These are phyloP conservation scores for Saccharomycopsis sp. DNA, from an alignment of 805 yeast genomes.

Conservation along the genomic window DNA sequence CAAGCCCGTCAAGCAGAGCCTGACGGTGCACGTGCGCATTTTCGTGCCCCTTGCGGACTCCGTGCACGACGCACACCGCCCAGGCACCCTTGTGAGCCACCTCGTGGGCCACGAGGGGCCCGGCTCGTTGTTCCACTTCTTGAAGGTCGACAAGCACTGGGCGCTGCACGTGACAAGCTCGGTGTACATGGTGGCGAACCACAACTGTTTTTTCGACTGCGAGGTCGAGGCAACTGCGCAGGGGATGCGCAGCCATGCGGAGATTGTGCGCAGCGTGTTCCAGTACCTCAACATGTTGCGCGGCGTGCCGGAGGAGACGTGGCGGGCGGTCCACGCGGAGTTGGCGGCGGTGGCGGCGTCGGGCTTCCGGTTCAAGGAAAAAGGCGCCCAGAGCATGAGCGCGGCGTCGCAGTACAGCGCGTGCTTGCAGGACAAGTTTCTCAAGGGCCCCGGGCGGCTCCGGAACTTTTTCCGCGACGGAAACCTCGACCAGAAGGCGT, in stretches of 20 bases:
- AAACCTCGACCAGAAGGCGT: slow-evolving; percentile 35
- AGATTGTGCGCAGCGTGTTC: slow-evolving; percentile 53
- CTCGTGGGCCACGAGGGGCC: slow-evolving; percentile 88
- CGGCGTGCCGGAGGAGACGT: slow-evolving; percentile 56
- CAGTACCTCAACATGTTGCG: slow-evolving; percentile 56
- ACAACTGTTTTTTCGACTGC: slow-evolving; percentile 59
- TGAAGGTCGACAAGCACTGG: slow-evolving; percentile 64
- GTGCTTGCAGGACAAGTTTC: slow-evolving; percentile 41
- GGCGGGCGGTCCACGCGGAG: slow-evolving; percentile 66
- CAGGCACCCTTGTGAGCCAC: slow-evolving; percentile 69
- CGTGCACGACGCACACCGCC: slow-evolving; percentile 58
- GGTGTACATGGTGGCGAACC: slow-evolving; percentile 55
- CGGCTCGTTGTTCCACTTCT: slow-evolving; percentile 69
- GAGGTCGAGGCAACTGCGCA: slow-evolving; percentile 68
- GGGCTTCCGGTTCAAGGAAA: slow-evolving; percentile 75
- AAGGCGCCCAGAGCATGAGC: slow-evolving; percentile 51
- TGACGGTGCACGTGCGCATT: slow-evolving; percentile 61
- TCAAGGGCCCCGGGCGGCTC: slow-evolving; percentile 2
- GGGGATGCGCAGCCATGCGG: slow-evolving; percentile 61
- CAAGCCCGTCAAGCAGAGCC: slow-evolving; percentile 77
- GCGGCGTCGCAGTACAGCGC: slow-evolving; percentile 68
- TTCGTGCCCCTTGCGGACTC: slow-evolving; percentile 66
- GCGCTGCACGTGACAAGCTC: slow-evolving; percentile 78
- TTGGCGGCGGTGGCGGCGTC: slow-evolving; percentile 59
- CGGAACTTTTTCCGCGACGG: slow-evolving; percentile 5